Evolutionary conservation across 306 rosid genomes (phyloP).

Genomic region (Canavalia gladiata): DNA sequence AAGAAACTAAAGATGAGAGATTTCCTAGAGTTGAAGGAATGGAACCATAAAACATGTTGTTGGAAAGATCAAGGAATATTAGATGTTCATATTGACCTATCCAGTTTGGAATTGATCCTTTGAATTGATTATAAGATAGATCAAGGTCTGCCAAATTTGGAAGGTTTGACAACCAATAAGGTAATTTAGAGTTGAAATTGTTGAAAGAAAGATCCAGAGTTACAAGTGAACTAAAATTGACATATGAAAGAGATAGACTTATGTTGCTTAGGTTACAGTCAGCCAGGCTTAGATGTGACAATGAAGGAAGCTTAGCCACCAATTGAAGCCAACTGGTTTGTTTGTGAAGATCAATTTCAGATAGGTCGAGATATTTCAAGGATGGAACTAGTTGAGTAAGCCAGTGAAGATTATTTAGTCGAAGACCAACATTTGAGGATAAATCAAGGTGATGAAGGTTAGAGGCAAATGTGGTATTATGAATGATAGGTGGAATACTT

Average conservation of each 20-base stretch:
- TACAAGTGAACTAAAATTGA: not conserved
- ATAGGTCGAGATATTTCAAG: not conserved
- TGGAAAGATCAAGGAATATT: not conserved
- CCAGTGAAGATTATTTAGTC: not conserved
- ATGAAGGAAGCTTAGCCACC: not conserved
- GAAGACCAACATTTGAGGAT: accelerated
- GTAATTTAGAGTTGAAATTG: not conserved
- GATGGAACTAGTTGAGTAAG: not conserved
- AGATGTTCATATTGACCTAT: no score
- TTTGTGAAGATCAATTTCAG: not conserved
- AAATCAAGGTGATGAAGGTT: not conserved
- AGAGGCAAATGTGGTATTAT: not conserved
- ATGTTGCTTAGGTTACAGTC: not conserved
- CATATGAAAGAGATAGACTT: not conserved
- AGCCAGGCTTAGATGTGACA: not conserved
- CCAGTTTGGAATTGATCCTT: no score
- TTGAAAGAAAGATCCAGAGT: not conserved
- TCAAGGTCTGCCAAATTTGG: not conserved
- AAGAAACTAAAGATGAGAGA: not conserved
- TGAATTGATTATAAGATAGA: not conserved
- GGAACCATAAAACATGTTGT: not conserved
- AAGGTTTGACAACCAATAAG: not conserved
- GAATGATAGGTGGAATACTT: not conserved
- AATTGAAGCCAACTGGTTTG: not conserved
- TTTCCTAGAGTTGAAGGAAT: conserved; percentile 24